These are phyloP conservation scores for Atkinsonella hypoxylon DNA, from an alignment of 2,329 filamentous ascomycete genomes.

Conservation along the genomic window DNA sequence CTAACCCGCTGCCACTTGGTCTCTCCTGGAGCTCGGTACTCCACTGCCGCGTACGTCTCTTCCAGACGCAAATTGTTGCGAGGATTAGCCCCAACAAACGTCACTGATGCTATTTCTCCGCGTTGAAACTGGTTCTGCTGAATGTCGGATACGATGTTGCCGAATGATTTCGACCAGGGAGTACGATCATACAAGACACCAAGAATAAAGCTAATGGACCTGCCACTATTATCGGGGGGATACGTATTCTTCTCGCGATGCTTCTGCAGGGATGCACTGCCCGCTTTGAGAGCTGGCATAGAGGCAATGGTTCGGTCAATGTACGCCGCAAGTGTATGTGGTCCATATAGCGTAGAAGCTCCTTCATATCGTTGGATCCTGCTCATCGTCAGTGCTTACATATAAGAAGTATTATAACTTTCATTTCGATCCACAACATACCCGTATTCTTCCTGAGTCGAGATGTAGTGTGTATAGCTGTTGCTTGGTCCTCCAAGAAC, in stretches of 20 bases:
- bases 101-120: slow-evolving; percentile 50
- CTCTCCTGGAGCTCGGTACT: slow-evolving; percentile 26
- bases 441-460: slow-evolving; percentile 54
- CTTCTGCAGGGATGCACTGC: slow-evolving; percentile 20
- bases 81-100: slow-evolving; percentile 78
- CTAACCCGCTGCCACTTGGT: slow-evolving; percentile 51
- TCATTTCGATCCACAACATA: slow-evolving; percentile 7
- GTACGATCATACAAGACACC: slow-evolving; percentile 63
- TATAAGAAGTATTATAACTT: slow-evolving; percentile 7
- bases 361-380: slow-evolving; percentile 79
- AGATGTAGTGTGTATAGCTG: slow-evolving; percentile 70
- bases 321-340: slow-evolving; percentile 73
- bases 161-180: slow-evolving; percentile 55
- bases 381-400: slow-evolving; percentile 11
- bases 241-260: slow-evolving; percentile 34
- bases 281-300: slow-evolving; percentile 51
- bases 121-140: slow-evolving; percentile 32
- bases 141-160: slow-evolving; percentile 48
- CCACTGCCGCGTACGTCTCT: slow-evolving; percentile 64
- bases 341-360: slow-evolving; percentile 77
- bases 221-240: slow-evolving; percentile 69
- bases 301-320: slow-evolving; percentile 66
- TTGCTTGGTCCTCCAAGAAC: slow-evolving; percentile 82
- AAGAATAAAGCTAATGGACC: slow-evolving; percentile 65
- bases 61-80: slow-evolving; percentile 74